Conservation (phyloP, 2,329 filamentous ascomycete species). For the Trichoderma sp. region DNA sequence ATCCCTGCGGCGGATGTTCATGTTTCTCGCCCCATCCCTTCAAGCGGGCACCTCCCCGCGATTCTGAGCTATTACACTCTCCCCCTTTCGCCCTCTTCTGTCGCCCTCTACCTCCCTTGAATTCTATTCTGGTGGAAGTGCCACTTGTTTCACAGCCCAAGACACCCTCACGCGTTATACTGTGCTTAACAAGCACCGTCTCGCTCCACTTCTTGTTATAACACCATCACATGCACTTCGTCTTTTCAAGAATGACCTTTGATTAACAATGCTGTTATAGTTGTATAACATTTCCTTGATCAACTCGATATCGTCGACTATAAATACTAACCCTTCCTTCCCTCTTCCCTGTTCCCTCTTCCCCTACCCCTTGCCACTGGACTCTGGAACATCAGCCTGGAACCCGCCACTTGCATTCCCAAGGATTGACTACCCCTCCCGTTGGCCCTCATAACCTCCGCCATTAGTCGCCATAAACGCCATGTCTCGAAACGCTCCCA, state of each 20-base stretch:
- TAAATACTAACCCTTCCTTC: background rate
- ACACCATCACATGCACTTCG: background rate
- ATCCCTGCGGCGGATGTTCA: background rate
- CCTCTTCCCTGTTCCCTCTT: background rate
- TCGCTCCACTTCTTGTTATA: background rate
- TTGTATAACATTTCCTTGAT: background rate
- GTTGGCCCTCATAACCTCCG: background rate
- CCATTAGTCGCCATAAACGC: conserved; percentile 32
- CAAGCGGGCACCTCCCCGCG: background rate
- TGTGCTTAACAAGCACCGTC: background rate
- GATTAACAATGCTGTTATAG: background rate
- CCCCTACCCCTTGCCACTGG: background rate
- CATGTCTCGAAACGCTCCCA: conserved; percentile 39
- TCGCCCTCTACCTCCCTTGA: background rate
- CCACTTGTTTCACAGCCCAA: too few species aligned
- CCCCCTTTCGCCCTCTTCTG: too few species aligned
- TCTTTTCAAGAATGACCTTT: background rate
- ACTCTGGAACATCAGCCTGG: background rate
- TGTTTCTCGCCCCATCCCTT: background rate
- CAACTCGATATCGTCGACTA: background rate
- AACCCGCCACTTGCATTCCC: conserved; percentile 3
- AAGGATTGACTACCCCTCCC: background rate
- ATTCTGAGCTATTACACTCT: background rate
- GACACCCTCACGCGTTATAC: too few species aligned
- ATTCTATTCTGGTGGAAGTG: too few species aligned